Evolutionary conservation across 2,329 filamentous ascomycete genomes (phyloP).

Genomic region (Aspergillus viridinutans): DNA sequence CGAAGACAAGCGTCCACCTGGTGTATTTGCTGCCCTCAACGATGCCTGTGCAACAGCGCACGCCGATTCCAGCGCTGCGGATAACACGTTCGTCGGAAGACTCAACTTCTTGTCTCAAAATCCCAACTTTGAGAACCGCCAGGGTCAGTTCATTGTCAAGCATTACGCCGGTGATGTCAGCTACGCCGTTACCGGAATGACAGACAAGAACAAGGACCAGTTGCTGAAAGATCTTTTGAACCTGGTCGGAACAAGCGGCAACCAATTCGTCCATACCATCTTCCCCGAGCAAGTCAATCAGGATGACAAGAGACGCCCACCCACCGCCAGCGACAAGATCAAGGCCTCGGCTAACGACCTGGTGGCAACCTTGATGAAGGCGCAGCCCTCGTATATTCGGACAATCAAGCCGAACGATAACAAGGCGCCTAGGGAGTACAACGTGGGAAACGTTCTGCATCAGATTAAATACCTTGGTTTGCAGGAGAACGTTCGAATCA

Average conservation of each 20-base stretch:
- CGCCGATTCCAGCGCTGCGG: conserved; percentile 88
- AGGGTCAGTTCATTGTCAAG: conserved; percentile 97
- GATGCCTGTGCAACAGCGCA: conserved; percentile 98
- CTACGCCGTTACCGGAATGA: conserved; percentile 94
- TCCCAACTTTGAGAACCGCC: conserved; percentile 82
- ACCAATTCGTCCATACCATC: conserved; percentile 77
- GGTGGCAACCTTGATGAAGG: conserved; percentile 94
- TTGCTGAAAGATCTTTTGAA: conserved; percentile 89
- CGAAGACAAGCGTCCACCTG: conserved; percentile 82
- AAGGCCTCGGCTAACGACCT: conserved; percentile 90
- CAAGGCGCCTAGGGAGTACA: conserved; percentile 92
- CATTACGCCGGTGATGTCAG: conserved; percentile 97
- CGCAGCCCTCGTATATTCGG: conserved; percentile 93
- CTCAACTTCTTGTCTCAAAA: conserved; percentile 84
- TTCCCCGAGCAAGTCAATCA: conserved; percentile 94
- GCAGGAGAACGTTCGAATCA: conserved; percentile 98
- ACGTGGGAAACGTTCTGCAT: conserved; percentile 85
- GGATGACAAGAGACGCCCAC: conserved; percentile 89
- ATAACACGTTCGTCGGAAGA: conserved; percentile 91
- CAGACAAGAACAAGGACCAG: conserved; percentile 99
- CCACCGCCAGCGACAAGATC: conserved; percentile 94
- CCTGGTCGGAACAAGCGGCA: conserved; percentile 76
- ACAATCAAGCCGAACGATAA: conserved; percentile 99
- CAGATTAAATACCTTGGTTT: conserved; percentile 98
- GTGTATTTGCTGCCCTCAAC: conserved; percentile 92